These are phyloP conservation scores for Medicago lupulina DNA, from an alignment of 306 rosid species.

Conservation along the genomic window DNA sequence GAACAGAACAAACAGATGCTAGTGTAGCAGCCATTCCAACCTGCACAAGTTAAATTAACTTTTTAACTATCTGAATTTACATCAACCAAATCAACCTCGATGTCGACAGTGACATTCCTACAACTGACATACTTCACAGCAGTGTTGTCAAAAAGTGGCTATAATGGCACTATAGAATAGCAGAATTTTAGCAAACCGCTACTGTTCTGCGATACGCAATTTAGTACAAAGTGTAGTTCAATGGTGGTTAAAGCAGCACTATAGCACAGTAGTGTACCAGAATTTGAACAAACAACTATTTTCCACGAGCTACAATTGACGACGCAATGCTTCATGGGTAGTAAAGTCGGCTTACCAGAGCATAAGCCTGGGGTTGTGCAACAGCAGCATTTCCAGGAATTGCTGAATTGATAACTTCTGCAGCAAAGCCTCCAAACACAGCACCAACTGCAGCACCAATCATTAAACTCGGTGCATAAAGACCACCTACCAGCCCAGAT, in stretches of 20 bases:
- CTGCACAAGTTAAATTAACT: slow-evolving; percentile 53
- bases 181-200: background rate
- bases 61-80: slow-evolving; percentile 29
- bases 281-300: background rate
- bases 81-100: slow-evolving; percentile 33
- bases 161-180: background rate
- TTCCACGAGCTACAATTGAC: background rate
- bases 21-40: slow-evolving; percentile 99
- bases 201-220: background rate
- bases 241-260: background rate
- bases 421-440: slow-evolving; percentile 96
- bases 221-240: background rate
- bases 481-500: slow-evolving; percentile 97
- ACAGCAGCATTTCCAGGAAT: slow-evolving; percentile 98
- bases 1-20: slow-evolving; percentile 97
- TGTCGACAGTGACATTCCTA: slow-evolving; percentile 21
- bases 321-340: background rate
- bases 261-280: background rate
- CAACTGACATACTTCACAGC: slow-evolving; percentile 6
- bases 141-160: slow-evolving; percentile 3
- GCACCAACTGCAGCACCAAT: slow-evolving; percentile 99
- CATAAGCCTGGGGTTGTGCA: slow-evolving; percentile 99
- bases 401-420: slow-evolving; percentile 81
- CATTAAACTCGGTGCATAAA: slow-evolving; percentile 99
- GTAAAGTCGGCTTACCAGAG: slow-evolving; percentile 66